Conservation (phyloP, 805 yeast species). For the Soucietia sequanensis region DNA sequence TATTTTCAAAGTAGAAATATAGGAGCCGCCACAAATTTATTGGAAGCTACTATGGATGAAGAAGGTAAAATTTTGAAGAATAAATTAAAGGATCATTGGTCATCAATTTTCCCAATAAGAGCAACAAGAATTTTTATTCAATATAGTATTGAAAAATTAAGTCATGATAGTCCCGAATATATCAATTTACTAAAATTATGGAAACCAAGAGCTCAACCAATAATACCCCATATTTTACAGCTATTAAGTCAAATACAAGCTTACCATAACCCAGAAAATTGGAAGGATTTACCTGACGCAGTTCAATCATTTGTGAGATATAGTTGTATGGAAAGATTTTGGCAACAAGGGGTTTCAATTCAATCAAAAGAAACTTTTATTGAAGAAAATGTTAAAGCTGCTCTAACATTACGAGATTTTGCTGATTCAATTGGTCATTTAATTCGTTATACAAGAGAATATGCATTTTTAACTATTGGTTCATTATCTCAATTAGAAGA, state of each 20-base stretch:
- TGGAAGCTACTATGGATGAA: conserved; percentile 86
- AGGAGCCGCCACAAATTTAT: conserved; percentile 68
- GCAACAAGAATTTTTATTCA: conserved; percentile 94
- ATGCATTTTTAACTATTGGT: conserved; percentile 86
- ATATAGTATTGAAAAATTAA: conserved; percentile 89
- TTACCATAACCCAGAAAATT: conserved; percentile 89
- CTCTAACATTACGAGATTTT: conserved; percentile 90
- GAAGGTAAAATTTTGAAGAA: conserved; percentile 74
- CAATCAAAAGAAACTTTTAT: conserved; percentile 93
- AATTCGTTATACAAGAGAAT: conserved; percentile 92
- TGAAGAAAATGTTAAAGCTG: conserved; percentile 91
- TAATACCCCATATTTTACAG: conserved; percentile 86
- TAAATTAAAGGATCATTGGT: conserved; percentile 87
- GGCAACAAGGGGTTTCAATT: conserved; percentile 98
- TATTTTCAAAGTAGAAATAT: conserved; percentile 85
- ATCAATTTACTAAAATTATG: conserved; percentile 69
- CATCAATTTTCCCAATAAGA: conserved; percentile 89
- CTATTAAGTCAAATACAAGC: conserved; percentile 88
- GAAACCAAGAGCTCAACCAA: conserved; percentile 92
- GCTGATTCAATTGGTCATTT: conserved; percentile 98
- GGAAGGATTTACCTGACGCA: conserved; percentile 83
- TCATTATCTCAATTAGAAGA: conserved; percentile 88
- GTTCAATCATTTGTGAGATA: conserved; percentile 91
- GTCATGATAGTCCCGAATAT: conserved; percentile 75
- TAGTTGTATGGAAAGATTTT: conserved; percentile 88